Evolutionary conservation across 768 basidiomycete genomes (phyloP).

Genomic region (Rhizopogon rudus): DNA sequence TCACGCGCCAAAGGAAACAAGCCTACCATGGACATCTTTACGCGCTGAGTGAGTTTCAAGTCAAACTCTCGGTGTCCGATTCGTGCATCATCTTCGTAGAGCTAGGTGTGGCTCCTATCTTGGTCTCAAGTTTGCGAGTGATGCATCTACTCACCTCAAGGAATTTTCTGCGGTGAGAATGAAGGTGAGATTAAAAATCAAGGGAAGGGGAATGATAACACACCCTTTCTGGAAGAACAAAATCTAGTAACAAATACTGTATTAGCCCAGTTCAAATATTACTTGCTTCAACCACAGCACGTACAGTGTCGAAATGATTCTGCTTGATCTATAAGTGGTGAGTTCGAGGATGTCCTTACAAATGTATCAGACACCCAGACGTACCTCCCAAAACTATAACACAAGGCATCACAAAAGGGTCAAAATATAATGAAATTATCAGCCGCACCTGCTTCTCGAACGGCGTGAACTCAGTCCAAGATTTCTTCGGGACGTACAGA

Average conservation of each 20-base stretch:
- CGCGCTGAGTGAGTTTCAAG: conserved; percentile 83
- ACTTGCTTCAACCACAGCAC: conserved; percentile 1
- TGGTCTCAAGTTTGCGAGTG: neutral
- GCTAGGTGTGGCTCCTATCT: conserved; percentile 20
- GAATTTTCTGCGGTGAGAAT: conserved; percentile 57
- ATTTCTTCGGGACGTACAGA: conserved; percentile 66
- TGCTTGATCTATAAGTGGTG: conserved; percentile 79
- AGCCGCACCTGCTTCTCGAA: conserved; percentile 82
- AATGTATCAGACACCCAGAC: conserved; percentile 13
- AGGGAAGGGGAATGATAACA: conserved; percentile 4
- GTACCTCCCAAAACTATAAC: conserved; percentile 68
- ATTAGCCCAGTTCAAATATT: neutral
- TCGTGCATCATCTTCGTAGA: conserved; percentile 96
- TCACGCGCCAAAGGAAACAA: neutral
- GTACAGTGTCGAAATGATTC: conserved; percentile 91
- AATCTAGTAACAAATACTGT: conserved; percentile 38
- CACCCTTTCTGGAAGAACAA: conserved; percentile 99
- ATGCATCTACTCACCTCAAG: conserved; percentile 47
- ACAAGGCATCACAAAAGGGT: neutral
- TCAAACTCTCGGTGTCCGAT: conserved; percentile 95
- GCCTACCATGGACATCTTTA: conserved; percentile 97
- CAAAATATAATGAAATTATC: neutral
- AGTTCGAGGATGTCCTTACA: neutral
- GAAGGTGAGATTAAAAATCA: neutral
- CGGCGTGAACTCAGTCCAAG: conserved; percentile 84